phyloP scores from a whole-genome alignment of 164 flowering plant genomes.

The Tinospora cordifolia region DNA sequence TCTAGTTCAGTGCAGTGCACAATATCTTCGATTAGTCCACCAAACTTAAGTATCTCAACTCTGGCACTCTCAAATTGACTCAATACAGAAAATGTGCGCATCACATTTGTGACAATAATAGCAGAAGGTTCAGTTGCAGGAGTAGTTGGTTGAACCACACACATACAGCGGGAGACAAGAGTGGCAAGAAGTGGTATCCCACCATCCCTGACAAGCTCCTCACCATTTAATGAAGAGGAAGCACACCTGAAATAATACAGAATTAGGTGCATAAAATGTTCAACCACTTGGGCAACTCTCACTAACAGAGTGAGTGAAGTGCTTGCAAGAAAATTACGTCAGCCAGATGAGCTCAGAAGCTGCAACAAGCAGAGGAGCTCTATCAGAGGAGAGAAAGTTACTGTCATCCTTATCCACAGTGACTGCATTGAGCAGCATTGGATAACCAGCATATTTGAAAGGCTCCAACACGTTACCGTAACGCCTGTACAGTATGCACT shows the following conservation, averaged over 20 bases:
- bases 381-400: slow-evolving; percentile 88
- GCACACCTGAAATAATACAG: slow-evolving; percentile 57
- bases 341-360: slow-evolving; percentile 96
- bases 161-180: slow-evolving; percentile 95
- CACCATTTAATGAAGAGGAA: slow-evolving; percentile 92
- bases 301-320: slow-evolving; percentile 10
- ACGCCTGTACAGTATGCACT: slow-evolving; percentile 86
- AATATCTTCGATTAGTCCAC: slow-evolving; percentile 80
- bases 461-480: slow-evolving; percentile 89
- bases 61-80: slow-evolving; percentile 95
- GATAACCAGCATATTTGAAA: slow-evolving; percentile 99
- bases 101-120: slow-evolving; percentile 80
- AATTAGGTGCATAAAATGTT: slow-evolving; percentile 11
- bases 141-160: slow-evolving; percentile 93
- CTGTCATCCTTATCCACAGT: slow-evolving; percentile 91
- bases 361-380: slow-evolving; percentile 91
- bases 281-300: not conserved
- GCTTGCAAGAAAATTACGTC: slow-evolving; percentile 45
- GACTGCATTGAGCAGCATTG: slow-evolving; percentile 88
- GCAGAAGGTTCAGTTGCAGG: slow-evolving; percentile 83
- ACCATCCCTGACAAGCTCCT: slow-evolving; percentile 95
- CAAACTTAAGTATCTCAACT: slow-evolving; percentile 65
- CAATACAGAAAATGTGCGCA: slow-evolving; percentile 78
- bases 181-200: slow-evolving; percentile 82
- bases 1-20: slow-evolving; percentile 96